Conservation (phyloP, 495 filamentous ascomycete species). For the Aspergillus funiculosus region DNA sequence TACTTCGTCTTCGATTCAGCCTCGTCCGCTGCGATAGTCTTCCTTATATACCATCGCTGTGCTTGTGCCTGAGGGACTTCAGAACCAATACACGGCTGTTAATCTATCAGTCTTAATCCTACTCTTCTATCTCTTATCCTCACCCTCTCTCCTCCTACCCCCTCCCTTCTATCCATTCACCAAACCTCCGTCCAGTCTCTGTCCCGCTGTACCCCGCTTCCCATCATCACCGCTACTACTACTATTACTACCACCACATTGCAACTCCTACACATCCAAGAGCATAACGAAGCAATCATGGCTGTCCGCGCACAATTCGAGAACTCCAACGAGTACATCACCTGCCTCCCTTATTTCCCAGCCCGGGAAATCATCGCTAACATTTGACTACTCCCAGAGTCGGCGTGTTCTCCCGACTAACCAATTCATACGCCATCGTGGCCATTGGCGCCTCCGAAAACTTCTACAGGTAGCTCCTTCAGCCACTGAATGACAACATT, state of each 20-base stretch:
- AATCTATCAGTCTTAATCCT: background rate
- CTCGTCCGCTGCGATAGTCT: background rate
- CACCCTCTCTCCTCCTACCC: background rate
- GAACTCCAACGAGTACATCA: slow-evolving; percentile 91
- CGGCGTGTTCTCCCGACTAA: slow-evolving; percentile 92
- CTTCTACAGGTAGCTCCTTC: slow-evolving; percentile 69
- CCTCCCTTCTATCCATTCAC: background rate
- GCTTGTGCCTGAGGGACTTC: background rate
- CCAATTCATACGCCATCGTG: slow-evolving; percentile 91
- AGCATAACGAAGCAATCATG: slow-evolving; percentile 42
- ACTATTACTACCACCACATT: slow-evolving; percentile 3
- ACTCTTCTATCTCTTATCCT: background rate
- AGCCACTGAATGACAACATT: background rate
- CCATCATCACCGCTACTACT: slow-evolving; percentile 6
- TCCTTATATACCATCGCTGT: background rate
- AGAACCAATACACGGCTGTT: background rate
- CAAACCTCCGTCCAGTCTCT: slow-evolving; percentile 5
- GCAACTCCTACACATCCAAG: background rate
- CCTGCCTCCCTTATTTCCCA: background rate
- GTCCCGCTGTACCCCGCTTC: slow-evolving; percentile 16
- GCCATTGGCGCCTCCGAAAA: slow-evolving; percentile 94
- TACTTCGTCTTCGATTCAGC: background rate
- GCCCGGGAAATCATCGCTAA: background rate
- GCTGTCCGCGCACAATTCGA: slow-evolving; percentile 89
- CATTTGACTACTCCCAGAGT: slow-evolving; percentile 51